A percentile compares a stretch with the other conserved stretches of the same genome.
Conservation (phyloP, 2,329 filamentous ascomycete species). For the Periconia digitata region DNA sequence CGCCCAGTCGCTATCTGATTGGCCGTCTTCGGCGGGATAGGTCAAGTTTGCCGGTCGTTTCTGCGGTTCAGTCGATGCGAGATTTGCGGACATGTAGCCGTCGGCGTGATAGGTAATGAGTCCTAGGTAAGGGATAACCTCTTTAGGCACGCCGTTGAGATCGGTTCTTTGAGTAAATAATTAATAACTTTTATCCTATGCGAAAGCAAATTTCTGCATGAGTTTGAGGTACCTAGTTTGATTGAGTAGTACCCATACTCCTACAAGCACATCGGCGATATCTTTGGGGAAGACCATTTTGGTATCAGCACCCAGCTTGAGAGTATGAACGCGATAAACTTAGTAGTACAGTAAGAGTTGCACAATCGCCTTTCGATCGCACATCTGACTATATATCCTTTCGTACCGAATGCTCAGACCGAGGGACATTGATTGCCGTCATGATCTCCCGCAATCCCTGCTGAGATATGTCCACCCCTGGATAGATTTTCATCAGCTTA, state of each 20-base stretch:
- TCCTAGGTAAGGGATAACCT: not conserved
- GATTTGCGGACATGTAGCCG: conserved; percentile 18
- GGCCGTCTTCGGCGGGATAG: conserved; percentile 1
- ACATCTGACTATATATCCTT: too few relatives aligned
- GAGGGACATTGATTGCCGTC: too few relatives aligned
- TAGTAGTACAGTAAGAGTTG: too few relatives aligned
- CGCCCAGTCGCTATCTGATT: conserved; percentile 13
- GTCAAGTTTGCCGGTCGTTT: conserved; percentile 6
- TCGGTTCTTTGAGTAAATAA: conserved; percentile 2
- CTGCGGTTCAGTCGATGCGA: conserved; percentile 10
- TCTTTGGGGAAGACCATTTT: conserved; percentile 12
- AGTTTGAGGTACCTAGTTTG: conserved; percentile 5
- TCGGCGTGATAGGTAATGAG: conserved; percentile 11
- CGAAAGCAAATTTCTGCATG: too few relatives aligned
- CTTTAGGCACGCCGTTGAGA: conserved; percentile 3
- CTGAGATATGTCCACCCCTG: too few relatives aligned
- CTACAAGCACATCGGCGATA: conserved; percentile 9
- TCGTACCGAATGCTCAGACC: too few relatives aligned
- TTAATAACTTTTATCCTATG: not conserved
- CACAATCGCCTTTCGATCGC: too few relatives aligned
- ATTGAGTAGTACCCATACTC: conserved; percentile 15
- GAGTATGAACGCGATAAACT: too few relatives aligned
- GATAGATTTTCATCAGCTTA: too few relatives aligned
- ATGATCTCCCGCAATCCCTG: too few relatives aligned
- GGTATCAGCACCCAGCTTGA: too few relatives aligned